Percentiles rank a stretch among this genome's conserved stretches.
phyloP scores from a whole-genome alignment of 2,329 filamentous ascomycete species.

The Pseudogymnoascus sp. region DNA sequence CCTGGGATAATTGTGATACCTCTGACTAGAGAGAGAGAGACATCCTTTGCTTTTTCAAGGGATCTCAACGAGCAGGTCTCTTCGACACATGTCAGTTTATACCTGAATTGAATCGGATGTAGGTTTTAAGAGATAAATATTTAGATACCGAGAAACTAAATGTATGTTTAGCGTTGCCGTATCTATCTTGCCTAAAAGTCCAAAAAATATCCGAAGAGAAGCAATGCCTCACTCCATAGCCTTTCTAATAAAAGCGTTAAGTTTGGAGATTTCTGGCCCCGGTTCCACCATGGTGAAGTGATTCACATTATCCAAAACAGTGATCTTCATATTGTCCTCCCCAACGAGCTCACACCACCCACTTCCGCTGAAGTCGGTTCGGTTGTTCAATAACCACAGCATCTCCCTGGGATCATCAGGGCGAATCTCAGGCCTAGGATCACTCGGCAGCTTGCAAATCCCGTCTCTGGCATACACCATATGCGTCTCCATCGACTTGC shows the following conservation, averaged over 20 bases:
- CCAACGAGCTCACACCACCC: conserved; percentile 10
- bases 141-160: neutral
- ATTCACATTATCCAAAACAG: conserved; percentile 6
- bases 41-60: neutral
- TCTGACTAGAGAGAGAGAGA: no score
- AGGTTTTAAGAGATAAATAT: neutral
- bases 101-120: neutral
- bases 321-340: conserved; percentile 4
- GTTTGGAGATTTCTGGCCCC: neutral
- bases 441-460: neutral
- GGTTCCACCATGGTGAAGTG: conserved; percentile 12
- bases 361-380: conserved; percentile 9
- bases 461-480: neutral
- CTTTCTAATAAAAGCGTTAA: neutral
- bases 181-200: neutral
- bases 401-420: neutral
- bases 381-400: conserved; percentile 8
- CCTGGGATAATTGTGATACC: neutral
- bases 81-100: neutral
- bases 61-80: no score
- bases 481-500: conserved; percentile 2
- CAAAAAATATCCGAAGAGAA: neutral
- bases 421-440: neutral
- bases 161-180: neutral
- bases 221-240: neutral